These are phyloP conservation scores for Sporothrix protearum DNA, from an alignment of 2,329 filamentous ascomycete genomes.

Conservation along the genomic window DNA sequence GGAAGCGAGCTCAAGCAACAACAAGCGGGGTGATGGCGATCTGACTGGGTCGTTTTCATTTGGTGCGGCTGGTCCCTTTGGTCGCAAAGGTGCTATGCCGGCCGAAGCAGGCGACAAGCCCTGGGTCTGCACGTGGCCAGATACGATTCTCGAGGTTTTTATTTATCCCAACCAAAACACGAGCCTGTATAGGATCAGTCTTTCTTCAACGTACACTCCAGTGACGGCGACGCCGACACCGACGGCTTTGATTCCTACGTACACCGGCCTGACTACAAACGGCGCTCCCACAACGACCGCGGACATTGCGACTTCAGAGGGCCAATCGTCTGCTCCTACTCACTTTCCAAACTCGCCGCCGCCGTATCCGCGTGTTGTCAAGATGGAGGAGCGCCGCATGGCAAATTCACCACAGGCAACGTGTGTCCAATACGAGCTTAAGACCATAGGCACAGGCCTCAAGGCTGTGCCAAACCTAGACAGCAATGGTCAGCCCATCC, in stretches of 20 bases:
- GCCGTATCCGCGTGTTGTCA: slow-evolving; percentile 51
- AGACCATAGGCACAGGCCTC: slow-evolving; percentile 36
- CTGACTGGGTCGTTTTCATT: not conserved
- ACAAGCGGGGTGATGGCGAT: slow-evolving; percentile 27
- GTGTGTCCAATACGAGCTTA: slow-evolving; percentile 50
- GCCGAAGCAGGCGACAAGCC: slow-evolving; percentile 49
- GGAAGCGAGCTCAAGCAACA: slow-evolving; percentile 20
- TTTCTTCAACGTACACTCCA: slow-evolving; percentile 21
- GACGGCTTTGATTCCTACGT: slow-evolving; percentile 16
- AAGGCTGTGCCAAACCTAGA: slow-evolving; percentile 38
- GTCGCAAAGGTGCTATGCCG: slow-evolving; percentile 37
- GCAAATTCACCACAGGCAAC: slow-evolving; percentile 38
- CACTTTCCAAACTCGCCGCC: slow-evolving; percentile 29
- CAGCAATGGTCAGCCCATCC: slow-evolving; percentile 40
- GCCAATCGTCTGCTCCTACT: slow-evolving; percentile 19
- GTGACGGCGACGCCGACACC: slow-evolving; percentile 16
- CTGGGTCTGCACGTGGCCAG: slow-evolving; percentile 59
- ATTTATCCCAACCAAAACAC: slow-evolving; percentile 54
- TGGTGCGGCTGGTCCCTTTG: slow-evolving; percentile 30
- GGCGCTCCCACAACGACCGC: not conserved
- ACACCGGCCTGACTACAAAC: not conserved
- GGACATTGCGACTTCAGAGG: slow-evolving; percentile 17
- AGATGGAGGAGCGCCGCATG: slow-evolving; percentile 53
- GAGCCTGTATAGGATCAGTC: slow-evolving; percentile 34
- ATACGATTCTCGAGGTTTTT: slow-evolving; percentile 54